A percentile compares a stretch with the other conserved stretches of the same genome.
phyloP scores from a whole-genome alignment of 2,329 filamentous ascomycete species.

The Ascochyta pisi region DNA sequence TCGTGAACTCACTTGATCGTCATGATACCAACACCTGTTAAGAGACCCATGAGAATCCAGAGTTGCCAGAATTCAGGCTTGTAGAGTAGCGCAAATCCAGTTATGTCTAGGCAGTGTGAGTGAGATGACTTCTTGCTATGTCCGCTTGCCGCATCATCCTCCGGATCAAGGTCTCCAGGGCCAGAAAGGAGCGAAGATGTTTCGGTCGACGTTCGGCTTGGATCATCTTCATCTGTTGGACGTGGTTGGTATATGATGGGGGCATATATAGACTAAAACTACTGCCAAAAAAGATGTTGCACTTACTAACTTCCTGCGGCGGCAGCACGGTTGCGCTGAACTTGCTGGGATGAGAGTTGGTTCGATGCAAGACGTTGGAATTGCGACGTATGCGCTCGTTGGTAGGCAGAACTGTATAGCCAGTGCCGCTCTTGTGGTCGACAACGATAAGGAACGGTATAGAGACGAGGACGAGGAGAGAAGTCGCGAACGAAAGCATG shows the following conservation, averaged over 20 bases:
- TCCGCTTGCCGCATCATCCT: conserved; percentile 57
- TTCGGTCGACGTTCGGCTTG: conserved; percentile 67
- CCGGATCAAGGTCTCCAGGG: conserved; percentile 59
- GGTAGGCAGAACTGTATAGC: conserved; percentile 65
- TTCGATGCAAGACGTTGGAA: conserved; percentile 56
- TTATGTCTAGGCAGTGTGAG: conserved; percentile 87
- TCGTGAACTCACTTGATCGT: conserved; percentile 84
- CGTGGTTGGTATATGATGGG: conserved; percentile 44
- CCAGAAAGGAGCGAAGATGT: conserved; percentile 80
- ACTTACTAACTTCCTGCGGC: conserved; percentile 70
- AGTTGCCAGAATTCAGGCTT: conserved; percentile 88
- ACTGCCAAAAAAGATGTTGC: conserved; percentile 16
- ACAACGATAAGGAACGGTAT: conserved; percentile 88
- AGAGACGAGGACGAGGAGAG: conserved; percentile 73
- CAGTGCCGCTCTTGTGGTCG: conserved; percentile 61
- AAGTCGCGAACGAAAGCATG: conserved; percentile 81
- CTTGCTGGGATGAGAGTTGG: conserved; percentile 56
- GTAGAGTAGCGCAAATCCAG: conserved; percentile 76
- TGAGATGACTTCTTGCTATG: conserved; percentile 68
- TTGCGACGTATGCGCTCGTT: conserved; percentile 55
- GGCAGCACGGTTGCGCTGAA: conserved; percentile 46
- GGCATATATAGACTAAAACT: conserved; percentile 15
- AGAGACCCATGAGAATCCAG: conserved; percentile 84
- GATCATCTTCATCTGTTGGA: conserved; percentile 45
- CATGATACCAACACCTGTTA: conserved; percentile 95